Conservation (phyloP, 2,329 filamentous ascomycete genomes). For the Incumbomyces lentus region DNA sequence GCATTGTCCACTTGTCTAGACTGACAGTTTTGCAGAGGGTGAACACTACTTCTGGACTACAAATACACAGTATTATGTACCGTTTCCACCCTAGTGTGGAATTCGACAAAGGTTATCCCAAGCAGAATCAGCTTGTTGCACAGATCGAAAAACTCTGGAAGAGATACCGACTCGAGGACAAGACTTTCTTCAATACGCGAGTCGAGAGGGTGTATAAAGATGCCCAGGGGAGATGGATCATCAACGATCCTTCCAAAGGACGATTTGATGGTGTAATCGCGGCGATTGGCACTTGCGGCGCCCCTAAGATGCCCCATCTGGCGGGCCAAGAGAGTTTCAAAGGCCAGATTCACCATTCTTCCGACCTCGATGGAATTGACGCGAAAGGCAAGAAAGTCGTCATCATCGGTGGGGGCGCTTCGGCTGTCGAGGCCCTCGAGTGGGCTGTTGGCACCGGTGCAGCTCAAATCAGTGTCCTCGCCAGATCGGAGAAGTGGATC, state of each 20-base stretch:
- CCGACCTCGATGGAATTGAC: slow-evolving; percentile 59
- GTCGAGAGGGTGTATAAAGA: slow-evolving; percentile 63
- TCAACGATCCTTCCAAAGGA: slow-evolving; percentile 62
- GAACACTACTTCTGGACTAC: slow-evolving; percentile 70
- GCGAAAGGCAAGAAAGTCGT: slow-evolving; percentile 65
- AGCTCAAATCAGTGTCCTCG: slow-evolving; percentile 59
- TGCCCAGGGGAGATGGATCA: slow-evolving; percentile 59
- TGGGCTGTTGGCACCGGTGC: slow-evolving; percentile 61
- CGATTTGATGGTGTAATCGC: slow-evolving; percentile 70
- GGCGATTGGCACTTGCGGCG: slow-evolving; percentile 70
- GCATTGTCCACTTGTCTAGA: slow-evolving; percentile 24
- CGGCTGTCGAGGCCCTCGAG: slow-evolving; percentile 71
- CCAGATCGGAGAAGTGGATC: slow-evolving; percentile 68
- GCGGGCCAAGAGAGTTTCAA: slow-evolving; percentile 62
- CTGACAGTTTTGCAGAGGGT: slow-evolving; percentile 41
- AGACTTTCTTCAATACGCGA: slow-evolving; percentile 60
- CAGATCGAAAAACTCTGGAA: slow-evolving; percentile 66
- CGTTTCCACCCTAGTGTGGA: slow-evolving; percentile 71
- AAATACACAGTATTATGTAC: slow-evolving; percentile 82
- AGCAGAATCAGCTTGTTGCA: slow-evolving; percentile 61
- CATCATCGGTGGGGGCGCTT: slow-evolving; percentile 69
- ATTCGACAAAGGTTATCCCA: slow-evolving; percentile 67
- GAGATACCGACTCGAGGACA: slow-evolving; percentile 58
- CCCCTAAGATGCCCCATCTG: slow-evolving; percentile 61
- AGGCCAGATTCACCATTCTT: slow-evolving; percentile 65